phyloP scores from a whole-genome alignment of 129 eudicot species.

The Ambrosia artemisiifolia region DNA sequence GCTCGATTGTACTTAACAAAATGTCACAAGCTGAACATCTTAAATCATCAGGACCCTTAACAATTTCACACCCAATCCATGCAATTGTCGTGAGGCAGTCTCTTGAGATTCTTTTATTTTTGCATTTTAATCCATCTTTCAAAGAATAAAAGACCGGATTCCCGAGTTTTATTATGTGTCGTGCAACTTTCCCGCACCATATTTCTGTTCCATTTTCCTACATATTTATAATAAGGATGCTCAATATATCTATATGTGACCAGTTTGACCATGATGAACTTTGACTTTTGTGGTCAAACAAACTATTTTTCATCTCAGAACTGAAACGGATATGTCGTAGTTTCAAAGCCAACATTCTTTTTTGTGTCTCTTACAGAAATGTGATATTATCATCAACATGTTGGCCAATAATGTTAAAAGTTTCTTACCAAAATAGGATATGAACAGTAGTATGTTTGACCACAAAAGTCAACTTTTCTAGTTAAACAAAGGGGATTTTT shows the following conservation, averaged over 20 bases:
- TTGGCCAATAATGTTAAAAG: background rate
- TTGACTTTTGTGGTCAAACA: slow-evolving; percentile 7
- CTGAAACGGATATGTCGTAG: background rate
- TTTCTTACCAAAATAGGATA: background rate
- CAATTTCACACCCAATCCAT: slow-evolving; percentile 78
- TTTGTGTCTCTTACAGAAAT: background rate
- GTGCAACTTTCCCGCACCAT: slow-evolving; percentile 64
- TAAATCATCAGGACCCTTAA: slow-evolving; percentile 50
- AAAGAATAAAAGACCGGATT: slow-evolving; percentile 51
- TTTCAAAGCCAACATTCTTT: background rate
- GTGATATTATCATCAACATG: background rate
- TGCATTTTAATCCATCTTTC: slow-evolving; percentile 66
- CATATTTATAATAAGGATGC: slow-evolving; percentile 16
- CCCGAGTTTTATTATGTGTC: slow-evolving; percentile 49
- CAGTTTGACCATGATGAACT: background rate
- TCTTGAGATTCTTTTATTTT: slow-evolving; percentile 55
- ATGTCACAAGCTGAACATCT: slow-evolving; percentile 73
- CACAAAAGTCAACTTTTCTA: background rate
- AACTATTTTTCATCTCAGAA: background rate
- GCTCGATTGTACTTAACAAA: slow-evolving; percentile 54
- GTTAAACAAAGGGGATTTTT: background rate
- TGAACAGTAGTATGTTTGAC: slow-evolving; percentile 11
- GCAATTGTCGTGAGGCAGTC: slow-evolving; percentile 61
- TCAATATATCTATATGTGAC: background rate
- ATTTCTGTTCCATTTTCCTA: slow-evolving; percentile 58